Evolutionary conservation across 139 green algal genomes (phyloP), one percentile per base, ranked within the genome.

Genomic region (Astrephomene gubernaculifera): DNA sequence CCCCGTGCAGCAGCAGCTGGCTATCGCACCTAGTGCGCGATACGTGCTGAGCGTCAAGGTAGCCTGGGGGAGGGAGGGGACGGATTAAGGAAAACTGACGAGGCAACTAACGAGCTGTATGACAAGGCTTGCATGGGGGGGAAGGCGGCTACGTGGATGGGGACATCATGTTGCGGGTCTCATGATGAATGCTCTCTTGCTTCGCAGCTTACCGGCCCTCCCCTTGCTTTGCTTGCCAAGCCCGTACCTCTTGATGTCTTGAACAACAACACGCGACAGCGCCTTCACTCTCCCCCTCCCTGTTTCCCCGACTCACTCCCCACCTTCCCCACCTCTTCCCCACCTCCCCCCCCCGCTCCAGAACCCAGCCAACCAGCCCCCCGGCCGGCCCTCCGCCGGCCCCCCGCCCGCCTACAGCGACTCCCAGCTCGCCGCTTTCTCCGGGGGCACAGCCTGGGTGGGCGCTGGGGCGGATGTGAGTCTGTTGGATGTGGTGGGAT

Each of bases 401-500:
- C 68, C 45, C n/a, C 53, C 80, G n/a, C 69, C 81, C 24, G 21
- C 21, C 12, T 86, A 81, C 81, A 86, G 53, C 68, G 2, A 29
- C 9, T 0, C 14, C 21, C 81, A 86, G 52, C 17, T 8, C n/a
- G 21, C 4, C 1, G 2, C 8, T 29, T 80, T 86, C 29, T 36
- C 43, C 24, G 33, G 69, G 19, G 52, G 39, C 81, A 71, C 25
- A 38, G 12, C 25, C 29, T 86, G 81, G 81, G 39, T 86, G 39
- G 54, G 38, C 38, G 53, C 53, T 0, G n/a, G n/a, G n/a, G 68
- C 80, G 21, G 81, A 86, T 29, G 41, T 72, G 38, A 53, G n/a
- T 3, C 76, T 89, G 67, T 52, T 89, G 38, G 85, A 89, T 41
- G 85, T 85, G 41, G 64, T 35, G 41, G 85, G 75, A 2, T 71